Evolutionary conservation across 2,329 filamentous ascomycete species (phyloP), one percentile per base, ranked within the genome.

Genomic region (Cladophialophora exuberans): DNA sequence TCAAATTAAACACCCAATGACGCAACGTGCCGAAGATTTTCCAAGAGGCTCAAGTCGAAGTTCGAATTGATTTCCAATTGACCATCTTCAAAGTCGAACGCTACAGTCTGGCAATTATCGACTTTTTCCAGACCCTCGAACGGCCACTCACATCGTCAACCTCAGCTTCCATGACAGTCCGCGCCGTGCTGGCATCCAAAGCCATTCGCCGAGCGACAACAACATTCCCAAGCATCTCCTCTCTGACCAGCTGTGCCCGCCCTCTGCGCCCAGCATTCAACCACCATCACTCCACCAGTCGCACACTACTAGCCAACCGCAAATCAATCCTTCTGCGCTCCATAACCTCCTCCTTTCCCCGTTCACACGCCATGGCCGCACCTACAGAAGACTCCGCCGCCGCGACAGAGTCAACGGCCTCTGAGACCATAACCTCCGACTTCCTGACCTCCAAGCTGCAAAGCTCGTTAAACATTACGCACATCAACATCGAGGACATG

Each of bases 401-500:
- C 18, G 43, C 45, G 18, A 56, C 54, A 18, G 79, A 78, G 48
- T 78, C 80, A 58, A 76, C 81, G 44, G 77, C 78, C 28, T 39
- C 46, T 11, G 22, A 36, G 11, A 80, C 80, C 60, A 86, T 96
- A 67, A 93, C 90, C 38, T 85, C 90, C 57, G 84, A 85, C 31
- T 81, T 79, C 44, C 79, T 97, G 51, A 85, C 82, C 67, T 76
- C 77, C 38, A 88, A 87, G 56, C 80, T 97, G 64, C 81, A 79
- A 31, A 77, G 87, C 64, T 84, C 85, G 62, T 79, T 97, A 51
- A 80, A 84, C 54, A 90, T 91, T 18, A 79, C 81, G 23, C 83
- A 95, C 75, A 90, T 96, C 61, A 86, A 94, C 66, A 90, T 97
- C 64, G 88, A 89, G 62, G 93, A 97, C 75, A 85, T 96, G 79